Evolutionary conservation across 768 basidiomycete genomes (phyloP), one percentile per base, ranked within the genome.

Genomic region (Multifurca ochricompacta): DNA sequence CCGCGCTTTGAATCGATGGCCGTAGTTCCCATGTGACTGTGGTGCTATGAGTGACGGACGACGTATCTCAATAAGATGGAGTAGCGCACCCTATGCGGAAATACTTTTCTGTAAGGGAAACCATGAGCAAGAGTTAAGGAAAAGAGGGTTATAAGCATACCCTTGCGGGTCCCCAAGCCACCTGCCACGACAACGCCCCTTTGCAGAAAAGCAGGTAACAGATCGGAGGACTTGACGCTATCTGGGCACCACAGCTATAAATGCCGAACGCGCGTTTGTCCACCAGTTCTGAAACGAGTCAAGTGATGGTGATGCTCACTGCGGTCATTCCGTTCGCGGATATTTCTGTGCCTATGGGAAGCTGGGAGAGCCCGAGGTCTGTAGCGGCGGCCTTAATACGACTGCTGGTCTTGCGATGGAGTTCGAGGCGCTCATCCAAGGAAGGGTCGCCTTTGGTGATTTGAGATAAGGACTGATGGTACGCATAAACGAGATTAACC

Each of bases 241-340:
- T 83, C 77, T 11, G 96, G 96, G 64, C 80, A 88, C 70, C 90
- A 93, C 47, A 91, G 65, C 78, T 85, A 58, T n/a, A 53, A 36
- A 45, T 1, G 16, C 35, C 10, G 0, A 19, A 49, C 42, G 28
- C 50, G 46, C 48, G 19, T 5, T 18, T 14, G 25, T 23, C 6
- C 16, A 27, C 30, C 11, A 2, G 19, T 10, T 39, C 18, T 35
- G 45, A 30, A 19, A 21, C 16, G 25, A 39, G 4, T 27, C 28
- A 16, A 53, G 10, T 43, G 25, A 16, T 28, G 42, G 43, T 11
- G 27, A 11, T 36, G 65, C 74, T 59, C 64, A 90, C 83, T 37
- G 93, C 94, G 6, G 87, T 89, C 96, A 99, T 97, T 36, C 95
- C 94, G 65, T 94, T 95, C 3, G 96, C 94, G 16, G 86, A 77